Base-by-base conservation (phyloP, 139 green algal genomes). In the Parachlorella kessleri region DNA sequence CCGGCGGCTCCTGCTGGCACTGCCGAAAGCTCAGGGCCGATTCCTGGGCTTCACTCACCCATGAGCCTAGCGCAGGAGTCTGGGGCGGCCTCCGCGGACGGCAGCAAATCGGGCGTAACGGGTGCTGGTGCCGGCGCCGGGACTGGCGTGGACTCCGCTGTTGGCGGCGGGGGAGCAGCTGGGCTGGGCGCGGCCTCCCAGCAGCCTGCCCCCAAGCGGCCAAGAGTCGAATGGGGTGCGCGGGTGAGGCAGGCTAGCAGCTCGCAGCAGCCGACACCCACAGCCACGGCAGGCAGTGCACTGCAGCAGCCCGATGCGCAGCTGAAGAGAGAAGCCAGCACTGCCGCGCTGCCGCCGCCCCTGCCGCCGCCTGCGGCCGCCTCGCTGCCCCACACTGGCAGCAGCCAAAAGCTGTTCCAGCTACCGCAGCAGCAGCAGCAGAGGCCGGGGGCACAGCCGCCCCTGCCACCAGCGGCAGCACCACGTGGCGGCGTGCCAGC, bases 321-420 rank as follows among this genome's bases (percentile, higher is more conserved):
- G n/a, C n/a, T n/a, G n/a, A n/a, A n/a, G n/a, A n/a, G n/a, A n/a
- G n/a, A n/a, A n/a, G n/a, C n/a, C n/a, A n/a, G n/a, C n/a, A 48
- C 67, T 0, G 6, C 67, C 1, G 70, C 2, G 28, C 55, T 28
- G 54, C 38, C 42, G 35, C 35, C 24, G 41, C 66, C 33, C 6
- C 42, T 3, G 10, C 36, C 40, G 21, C 28, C 40, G 3, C n/a
- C 75, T 28, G 65, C 41, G 24, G 33, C 23, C 53, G 4, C 40
- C 7, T 9, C 73, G 32, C 28, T 65, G 63, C 41, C 66, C 38
- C 63, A 66, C 39, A 66, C 63, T 0, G 74, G 74, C 40, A 73
- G 64, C 41, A 73, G 64, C 64, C 64, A 65, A 38, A 64, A 73
- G 74, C 74, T 79, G 64, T 32, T 71, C 21, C 35, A 35, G 35